Conservation (phyloP, 306 rosid genomes). For the Rosa multiflora region DNA sequence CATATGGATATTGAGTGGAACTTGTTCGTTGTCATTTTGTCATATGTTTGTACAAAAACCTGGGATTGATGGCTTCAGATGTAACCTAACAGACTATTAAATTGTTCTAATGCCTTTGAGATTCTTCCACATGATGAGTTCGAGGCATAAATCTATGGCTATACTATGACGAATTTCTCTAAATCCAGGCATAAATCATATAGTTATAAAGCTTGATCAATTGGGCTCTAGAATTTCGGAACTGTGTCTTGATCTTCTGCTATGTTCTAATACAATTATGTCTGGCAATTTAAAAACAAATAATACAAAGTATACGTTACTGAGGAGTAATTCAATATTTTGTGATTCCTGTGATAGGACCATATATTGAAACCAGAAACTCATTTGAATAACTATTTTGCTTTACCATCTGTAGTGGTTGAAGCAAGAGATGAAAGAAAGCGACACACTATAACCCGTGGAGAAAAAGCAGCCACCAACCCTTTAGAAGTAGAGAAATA, state of each 20-base stretch:
- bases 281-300: neutral
- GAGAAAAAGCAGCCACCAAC: neutral
- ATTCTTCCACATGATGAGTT: neutral
- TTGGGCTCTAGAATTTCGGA: neutral
- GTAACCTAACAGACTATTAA: neutral
- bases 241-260: neutral
- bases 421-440: neutral
- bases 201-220: neutral
- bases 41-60: slow-evolving; percentile 1
- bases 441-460: too few species aligned
- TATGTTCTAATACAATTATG: neutral
- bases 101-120: neutral
- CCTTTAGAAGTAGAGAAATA: neutral
- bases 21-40: neutral
- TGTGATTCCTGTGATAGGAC: too few species aligned
- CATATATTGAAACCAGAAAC: neutral
- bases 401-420: neutral
- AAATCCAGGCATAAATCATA: neutral
- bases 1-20: neutral
- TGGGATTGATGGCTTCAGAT: neutral
- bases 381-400: neutral
- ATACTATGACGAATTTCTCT: neutral
- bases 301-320: neutral
- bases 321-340: neutral
- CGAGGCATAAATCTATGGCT: neutral